Evolutionary conservation across 352 stramenopile genomes (phyloP), one percentile per base, ranked within the genome.

Genomic region (Globisporangium heterothallicum): DNA sequence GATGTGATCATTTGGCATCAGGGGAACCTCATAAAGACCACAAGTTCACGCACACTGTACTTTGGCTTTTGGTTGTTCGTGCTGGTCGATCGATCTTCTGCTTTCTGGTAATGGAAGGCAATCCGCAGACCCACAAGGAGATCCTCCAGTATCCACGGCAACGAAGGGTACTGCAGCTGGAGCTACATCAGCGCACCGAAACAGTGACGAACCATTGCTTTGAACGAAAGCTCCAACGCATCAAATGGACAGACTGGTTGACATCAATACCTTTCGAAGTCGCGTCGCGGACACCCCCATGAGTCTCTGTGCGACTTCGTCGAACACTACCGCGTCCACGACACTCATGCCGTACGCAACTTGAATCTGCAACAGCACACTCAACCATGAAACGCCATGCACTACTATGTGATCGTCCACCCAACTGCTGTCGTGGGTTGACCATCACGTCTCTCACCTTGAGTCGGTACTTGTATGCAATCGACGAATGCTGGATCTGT

Each of bases 391-490:
- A 30, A 21, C 14, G n/a, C 30, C 29, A 34, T 14, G 16, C n/a
- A n/a, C n/a, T n/a, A n/a, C n/a, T n/a, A n/a, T n/a, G n/a, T n/a
- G n/a, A n/a, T n/a, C n/a, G n/a, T n/a, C n/a, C n/a, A n/a, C n/a
- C n/a, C n/a, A n/a, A n/a, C n/a, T n/a, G n/a, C n/a, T n/a, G n/a
- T n/a, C n/a, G n/a, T n/a, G n/a, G n/a, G n/a, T n/a, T n/a, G n/a
- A n/a, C n/a, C n/a, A n/a, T n/a, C n/a, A n/a, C n/a, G n/a, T n/a
- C n/a, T n/a, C n/a, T n/a, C 29, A 78, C 68, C 60, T 85, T 73
- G 34, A 84, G 53, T 42, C 72, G 60, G 54, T 75, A 83, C 58
- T 83, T 80, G 53, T 68, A 70, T 42, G 66, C 56, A 19, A 84
- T 46, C 6, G 64, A 49, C 10, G 75, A 43, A 0, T 49, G 36